These are phyloP conservation scores for Alternaria arborescens DNA, from an alignment of 2,329 filamentous ascomycete species.

Conservation along the genomic window DNA sequence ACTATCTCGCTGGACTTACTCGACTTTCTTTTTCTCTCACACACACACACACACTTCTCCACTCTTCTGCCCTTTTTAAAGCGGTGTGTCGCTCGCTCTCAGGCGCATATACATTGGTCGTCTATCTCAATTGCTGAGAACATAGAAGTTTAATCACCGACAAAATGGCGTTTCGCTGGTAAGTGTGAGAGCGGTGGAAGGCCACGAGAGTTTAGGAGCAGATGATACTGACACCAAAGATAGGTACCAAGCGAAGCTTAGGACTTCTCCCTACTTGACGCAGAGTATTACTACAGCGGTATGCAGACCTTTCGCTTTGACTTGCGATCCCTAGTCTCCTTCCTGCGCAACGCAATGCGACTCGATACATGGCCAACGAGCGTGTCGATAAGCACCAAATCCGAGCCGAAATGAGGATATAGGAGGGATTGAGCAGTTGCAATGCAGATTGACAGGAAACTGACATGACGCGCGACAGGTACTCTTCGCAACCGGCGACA, in stretches of 20 bases:
- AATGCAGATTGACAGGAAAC: background rate
- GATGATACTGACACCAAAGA: conserved; percentile 9
- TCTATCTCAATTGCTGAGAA: background rate
- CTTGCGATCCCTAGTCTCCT: background rate
- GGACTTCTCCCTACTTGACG: conserved; percentile 83
- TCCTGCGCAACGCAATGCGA: background rate
- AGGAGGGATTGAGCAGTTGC: background rate
- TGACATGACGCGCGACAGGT: conserved; percentile 58
- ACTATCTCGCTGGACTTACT: conserved; percentile 8
- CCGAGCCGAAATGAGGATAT: background rate
- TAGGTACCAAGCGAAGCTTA: conserved; percentile 87
- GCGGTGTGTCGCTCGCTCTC: conserved; percentile 4
- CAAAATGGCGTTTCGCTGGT: conserved; percentile 24
- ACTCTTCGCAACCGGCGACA: conserved; percentile 91
- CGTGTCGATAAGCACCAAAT: background rate
- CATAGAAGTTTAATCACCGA: background rate
- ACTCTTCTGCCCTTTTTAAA: conserved; percentile 4
- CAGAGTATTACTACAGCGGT: conserved; percentile 88
- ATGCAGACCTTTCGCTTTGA: conserved; percentile 10
- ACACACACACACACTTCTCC: conserved; percentile 9
- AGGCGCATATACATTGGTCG: background rate
- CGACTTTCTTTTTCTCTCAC: conserved; percentile 12
- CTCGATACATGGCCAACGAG: background rate
- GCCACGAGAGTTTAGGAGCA: background rate
- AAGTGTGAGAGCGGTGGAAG: conserved; percentile 1